Conservation (phyloP, 129 eudicot genomes). For the Gnaphalium uliginosum region DNA sequence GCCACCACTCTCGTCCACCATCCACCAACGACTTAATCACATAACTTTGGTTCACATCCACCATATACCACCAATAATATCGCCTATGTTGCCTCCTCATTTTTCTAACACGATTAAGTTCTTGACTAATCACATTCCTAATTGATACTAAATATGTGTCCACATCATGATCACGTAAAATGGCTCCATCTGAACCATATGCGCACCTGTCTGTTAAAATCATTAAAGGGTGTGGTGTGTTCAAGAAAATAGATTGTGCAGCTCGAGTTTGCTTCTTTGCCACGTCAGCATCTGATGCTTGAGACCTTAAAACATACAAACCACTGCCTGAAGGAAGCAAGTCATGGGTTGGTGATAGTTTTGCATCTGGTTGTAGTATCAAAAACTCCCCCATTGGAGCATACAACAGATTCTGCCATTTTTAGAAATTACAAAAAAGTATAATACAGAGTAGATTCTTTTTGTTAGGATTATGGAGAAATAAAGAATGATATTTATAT, state of each 20-base stretch:
- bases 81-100: conserved; percentile 43
- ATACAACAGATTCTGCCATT: conserved; percentile 59
- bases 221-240: conserved; percentile 85
- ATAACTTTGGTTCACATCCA: conserved; percentile 31
- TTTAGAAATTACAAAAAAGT: background rate
- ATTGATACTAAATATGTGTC: conserved; percentile 60
- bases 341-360: conserved; percentile 68
- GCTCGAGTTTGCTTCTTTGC: conserved; percentile 61
- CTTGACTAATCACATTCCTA: conserved; percentile 65
- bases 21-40: conserved; percentile 47
- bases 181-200: conserved; percentile 67
- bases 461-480: background rate
- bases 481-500: background rate
- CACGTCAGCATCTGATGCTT: conserved; percentile 28
- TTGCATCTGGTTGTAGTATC: conserved; percentile 77
- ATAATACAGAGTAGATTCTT: background rate
- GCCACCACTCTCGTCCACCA: conserved; percentile 60
- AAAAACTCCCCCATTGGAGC: conserved; percentile 87
- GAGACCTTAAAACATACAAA: conserved; percentile 53
- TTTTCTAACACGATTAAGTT: conserved; percentile 53
- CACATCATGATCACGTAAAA: conserved; percentile 80
- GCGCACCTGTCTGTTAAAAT: conserved; percentile 61
- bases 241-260: conserved; percentile 57
- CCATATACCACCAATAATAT: conserved; percentile 61
- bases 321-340: conserved; percentile 87